Conservation (phyloP, 805 yeast species). For the Zygosaccharomyces kombuchaensis region DNA sequence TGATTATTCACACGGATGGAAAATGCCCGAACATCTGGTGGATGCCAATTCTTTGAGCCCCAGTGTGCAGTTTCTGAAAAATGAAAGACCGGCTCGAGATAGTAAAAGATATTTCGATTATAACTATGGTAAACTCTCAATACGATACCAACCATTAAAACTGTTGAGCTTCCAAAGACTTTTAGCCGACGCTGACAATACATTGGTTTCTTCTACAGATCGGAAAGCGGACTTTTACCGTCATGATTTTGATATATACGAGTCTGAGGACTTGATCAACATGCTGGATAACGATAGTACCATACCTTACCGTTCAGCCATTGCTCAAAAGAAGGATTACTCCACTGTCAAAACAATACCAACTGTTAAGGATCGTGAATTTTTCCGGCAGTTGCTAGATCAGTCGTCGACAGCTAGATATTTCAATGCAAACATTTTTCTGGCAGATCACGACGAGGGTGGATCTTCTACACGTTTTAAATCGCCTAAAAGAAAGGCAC, state of each 20-base stretch:
- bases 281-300: constrained; percentile 20
- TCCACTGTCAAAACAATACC: constrained; percentile 62
- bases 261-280: constrained; percentile 28
- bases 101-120: constrained; percentile 3
- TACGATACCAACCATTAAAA: constrained; percentile 26
- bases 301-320: constrained; percentile 64
- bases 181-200: constrained; percentile 7
- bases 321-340: constrained; percentile 51
- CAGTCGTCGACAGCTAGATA: constrained; percentile 40
- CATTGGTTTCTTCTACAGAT: constrained; percentile 1
- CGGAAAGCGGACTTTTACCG: constrained; percentile 2
- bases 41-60: constrained; percentile 26
- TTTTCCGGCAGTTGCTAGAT: constrained; percentile 42
- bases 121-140: constrained; percentile 17
- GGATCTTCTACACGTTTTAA: constrained; percentile 3
- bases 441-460: constrained; percentile 25
- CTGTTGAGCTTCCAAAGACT: constrained; percentile 24
- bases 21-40: constrained; percentile 13
- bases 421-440: constrained; percentile 36
- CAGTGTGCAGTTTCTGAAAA: constrained; percentile 19
- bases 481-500: constrained; percentile 19
- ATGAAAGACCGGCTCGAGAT: constrained; percentile 8
- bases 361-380: constrained; percentile 42
- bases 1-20: constrained; percentile 3
- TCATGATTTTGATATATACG: constrained; percentile 40